These are phyloP conservation scores for Epichloe sylvatica DNA, from an alignment of 2,329 filamentous ascomycete genomes.

Conservation along the genomic window DNA sequence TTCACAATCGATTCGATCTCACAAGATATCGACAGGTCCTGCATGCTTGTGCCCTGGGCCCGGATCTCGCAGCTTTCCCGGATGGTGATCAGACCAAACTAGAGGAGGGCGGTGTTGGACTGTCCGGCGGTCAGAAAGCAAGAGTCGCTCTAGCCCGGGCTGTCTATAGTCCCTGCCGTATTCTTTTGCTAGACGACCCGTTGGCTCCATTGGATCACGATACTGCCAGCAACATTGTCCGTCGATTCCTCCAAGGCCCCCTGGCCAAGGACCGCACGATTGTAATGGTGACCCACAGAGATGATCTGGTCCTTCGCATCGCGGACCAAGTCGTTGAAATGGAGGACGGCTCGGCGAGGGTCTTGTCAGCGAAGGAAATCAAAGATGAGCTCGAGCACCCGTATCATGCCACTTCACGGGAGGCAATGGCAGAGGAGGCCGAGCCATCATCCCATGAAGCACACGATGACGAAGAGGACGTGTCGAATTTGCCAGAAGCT, in stretches of 20 bases:
- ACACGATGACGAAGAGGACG: constrained; percentile 10
- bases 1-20: constrained; percentile 42
- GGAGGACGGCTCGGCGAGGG: constrained; percentile 40
- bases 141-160: constrained; percentile 49
- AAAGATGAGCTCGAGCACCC: constrained; percentile 24
- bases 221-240: constrained; percentile 49
- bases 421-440: constrained; percentile 9
- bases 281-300: constrained; percentile 66
- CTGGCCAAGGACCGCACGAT: constrained; percentile 52
- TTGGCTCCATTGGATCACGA: constrained; percentile 50
- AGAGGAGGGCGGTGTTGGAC: constrained; percentile 47
- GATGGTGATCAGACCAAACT: constrained; percentile 45
- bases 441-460: constrained; percentile 19
- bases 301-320: constrained; percentile 62
- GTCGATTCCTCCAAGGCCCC: constrained; percentile 42
- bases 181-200: constrained; percentile 48
- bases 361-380: constrained; percentile 33
- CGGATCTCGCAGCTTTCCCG: constrained; percentile 42
- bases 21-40: constrained; percentile 44
- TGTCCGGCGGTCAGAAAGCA: constrained; percentile 50
- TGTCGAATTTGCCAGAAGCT: constrained; percentile 10
- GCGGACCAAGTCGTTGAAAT: constrained; percentile 64
- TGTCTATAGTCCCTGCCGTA: constrained; percentile 42
- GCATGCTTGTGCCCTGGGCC: constrained; percentile 43
- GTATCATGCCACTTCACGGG: constrained; percentile 16